Base-by-base conservation (phyloP, 2,329 filamentous ascomycete species). In the Aspergillus brunneoviolaceus region DNA sequence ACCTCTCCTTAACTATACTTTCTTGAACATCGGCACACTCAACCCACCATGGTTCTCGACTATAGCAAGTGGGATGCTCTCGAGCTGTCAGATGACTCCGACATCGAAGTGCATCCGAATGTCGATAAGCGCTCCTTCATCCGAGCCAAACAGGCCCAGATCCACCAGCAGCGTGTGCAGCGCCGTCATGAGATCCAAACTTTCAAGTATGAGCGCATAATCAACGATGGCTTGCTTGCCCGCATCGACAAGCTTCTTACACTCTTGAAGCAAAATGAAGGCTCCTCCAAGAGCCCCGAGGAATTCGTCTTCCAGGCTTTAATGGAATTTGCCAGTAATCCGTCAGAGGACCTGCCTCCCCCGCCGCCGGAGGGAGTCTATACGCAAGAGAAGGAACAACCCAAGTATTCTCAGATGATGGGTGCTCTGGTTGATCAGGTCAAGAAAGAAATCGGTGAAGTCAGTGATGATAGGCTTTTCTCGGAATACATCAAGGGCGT, bases 51-150 rank as follows among this genome's bases (percentile, higher is more conserved):
- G 81, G 80, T 82, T n/a, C 81, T 89, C 63, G 85, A 89, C 70
- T 90, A 85, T 71, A 84, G 82, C 72, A 85, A 85, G 74, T 85
- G 82, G 82, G 82, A 98, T 75, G 89, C 90, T 61, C 86, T 99
- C 73, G 95, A 99, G 87, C 88, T 99, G 74, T 96, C 92, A 72
- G 95, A 99, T 78, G 95, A 99, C 79, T 97, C 92, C 55, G 95
- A 99, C 72, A 89, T 99, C 70, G 95, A 99, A 80, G 95, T 98
- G 55, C 95, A 99, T 78, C 95, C 95, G 62, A 99, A 99, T 75
- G 95, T 99, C 75, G 95, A 99, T 81, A 99, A 99, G 78, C 87
- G 89, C 55, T 98, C 94, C 62, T 99, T 99, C 78, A 99, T 99
- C 76, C 91, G 94, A 66, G 96, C 95, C 66, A 99, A 99, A 80